phyloP scores from a whole-genome alignment of 1,139 yeast genomes.

The Meyerozyma smithsonii region DNA sequence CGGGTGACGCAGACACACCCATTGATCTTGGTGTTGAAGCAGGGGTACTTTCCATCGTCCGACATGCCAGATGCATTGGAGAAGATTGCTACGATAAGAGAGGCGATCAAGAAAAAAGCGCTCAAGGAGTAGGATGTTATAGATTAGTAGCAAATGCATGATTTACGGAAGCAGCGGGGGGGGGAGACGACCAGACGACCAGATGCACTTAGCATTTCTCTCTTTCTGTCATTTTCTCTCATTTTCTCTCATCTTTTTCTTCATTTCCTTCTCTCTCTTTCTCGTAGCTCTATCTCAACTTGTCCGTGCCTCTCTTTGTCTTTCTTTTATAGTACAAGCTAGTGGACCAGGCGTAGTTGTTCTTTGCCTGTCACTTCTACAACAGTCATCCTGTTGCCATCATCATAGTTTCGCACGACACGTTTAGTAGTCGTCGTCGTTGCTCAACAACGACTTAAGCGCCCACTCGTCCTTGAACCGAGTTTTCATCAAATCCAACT shows the following conservation, averaged over 20 bases:
- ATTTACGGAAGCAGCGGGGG: neutral
- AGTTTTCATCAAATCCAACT: slow-evolving; percentile 66
- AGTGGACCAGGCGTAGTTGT: too few species aligned
- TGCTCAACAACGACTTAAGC: slow-evolving; percentile 65
- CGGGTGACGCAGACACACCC: slow-evolving; percentile 70
- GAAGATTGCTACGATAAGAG: slow-evolving; percentile 32
- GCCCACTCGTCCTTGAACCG: slow-evolving; percentile 93
- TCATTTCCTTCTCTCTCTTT: too few species aligned
- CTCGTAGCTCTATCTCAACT: neutral
- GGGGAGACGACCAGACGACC: neutral
- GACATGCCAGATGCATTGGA: slow-evolving; percentile 46
- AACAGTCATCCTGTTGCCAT: neutral
- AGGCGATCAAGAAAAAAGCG: slow-evolving; percentile 40
- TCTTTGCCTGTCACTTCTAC: neutral
- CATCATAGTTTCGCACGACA: neutral
- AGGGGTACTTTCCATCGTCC: slow-evolving; percentile 56
- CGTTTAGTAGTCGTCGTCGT: slow-evolving; percentile 37
- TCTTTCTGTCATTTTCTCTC: too few species aligned
- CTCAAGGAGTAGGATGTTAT: slow-evolving; percentile 21
- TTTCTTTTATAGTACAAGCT: too few species aligned
- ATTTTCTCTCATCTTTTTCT: too few species aligned
- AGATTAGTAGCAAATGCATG: neutral
- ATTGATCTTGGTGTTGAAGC: slow-evolving; percentile 53
- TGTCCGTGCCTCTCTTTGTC: neutral
- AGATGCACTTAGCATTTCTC: too few species aligned